Conservation (phyloP, 495 filamentous ascomycete genomes). For the Penicillium salamii region DNA sequence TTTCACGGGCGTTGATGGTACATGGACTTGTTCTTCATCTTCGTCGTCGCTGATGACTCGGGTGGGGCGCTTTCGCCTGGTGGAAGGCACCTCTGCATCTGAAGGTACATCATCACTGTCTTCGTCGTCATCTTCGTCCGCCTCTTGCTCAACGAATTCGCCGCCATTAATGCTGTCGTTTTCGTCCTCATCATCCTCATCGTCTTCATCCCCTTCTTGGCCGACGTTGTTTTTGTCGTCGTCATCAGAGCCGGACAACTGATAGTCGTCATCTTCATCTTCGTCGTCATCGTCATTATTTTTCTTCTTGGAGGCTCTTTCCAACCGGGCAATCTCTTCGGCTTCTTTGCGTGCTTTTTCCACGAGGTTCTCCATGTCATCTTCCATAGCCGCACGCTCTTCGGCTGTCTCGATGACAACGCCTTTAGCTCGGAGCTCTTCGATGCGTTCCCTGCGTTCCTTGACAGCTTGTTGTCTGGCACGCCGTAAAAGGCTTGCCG, state of each 20-base stretch:
- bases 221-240: constrained; percentile 30
- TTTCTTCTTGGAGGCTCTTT: constrained; percentile 66
- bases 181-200: constrained; percentile 36
- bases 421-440: constrained; percentile 72
- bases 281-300: constrained; percentile 64
- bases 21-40: constrained; percentile 41
- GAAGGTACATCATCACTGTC: constrained; percentile 20
- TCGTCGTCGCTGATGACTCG: constrained; percentile 52
- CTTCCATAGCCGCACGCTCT: constrained; percentile 75
- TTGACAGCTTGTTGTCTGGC: constrained; percentile 76
- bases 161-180: constrained; percentile 38
- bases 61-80: constrained; percentile 37
- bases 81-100: constrained; percentile 25
- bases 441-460: constrained; percentile 75
- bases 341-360: constrained; percentile 80
- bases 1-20: constrained; percentile 34
- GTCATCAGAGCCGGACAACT: constrained; percentile 23
- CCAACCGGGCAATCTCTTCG: constrained; percentile 71
- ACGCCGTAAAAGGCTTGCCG: constrained; percentile 60
- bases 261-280: constrained; percentile 56
- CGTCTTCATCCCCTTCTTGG: constrained; percentile 27
- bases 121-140: constrained; percentile 34
- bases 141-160: constrained; percentile 39
- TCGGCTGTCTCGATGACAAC: constrained; percentile 81
- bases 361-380: constrained; percentile 81